These are phyloP conservation scores for Patellifolia procumbens DNA, from an alignment of 179 eudicot genomes.

Conservation along the genomic window DNA sequence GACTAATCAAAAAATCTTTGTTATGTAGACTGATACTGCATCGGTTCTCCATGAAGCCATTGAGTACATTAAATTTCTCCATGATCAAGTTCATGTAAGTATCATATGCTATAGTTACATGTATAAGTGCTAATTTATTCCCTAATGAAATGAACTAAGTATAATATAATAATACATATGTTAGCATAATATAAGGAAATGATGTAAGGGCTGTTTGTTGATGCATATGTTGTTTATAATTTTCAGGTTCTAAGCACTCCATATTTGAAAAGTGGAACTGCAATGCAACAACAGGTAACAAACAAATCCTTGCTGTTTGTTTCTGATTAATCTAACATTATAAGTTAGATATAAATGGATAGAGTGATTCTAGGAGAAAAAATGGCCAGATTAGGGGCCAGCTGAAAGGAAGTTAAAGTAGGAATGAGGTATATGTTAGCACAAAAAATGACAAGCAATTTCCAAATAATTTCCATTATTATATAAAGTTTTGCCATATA, in stretches of 20 bases:
- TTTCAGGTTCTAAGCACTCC: constrained; percentile 69
- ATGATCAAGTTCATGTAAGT: constrained; percentile 85
- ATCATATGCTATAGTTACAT: background rate
- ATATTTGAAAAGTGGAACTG: constrained; percentile 64
- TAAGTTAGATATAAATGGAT: background rate
- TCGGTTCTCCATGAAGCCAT: constrained; percentile 92
- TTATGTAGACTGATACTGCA: constrained; percentile 84
- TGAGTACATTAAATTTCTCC: constrained; percentile 88
- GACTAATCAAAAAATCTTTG: background rate
- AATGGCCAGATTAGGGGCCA: background rate
- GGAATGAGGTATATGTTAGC: constrained; percentile 11
- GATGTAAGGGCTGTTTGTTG: background rate
- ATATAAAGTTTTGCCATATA: background rate
- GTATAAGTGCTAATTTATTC: too few relatives aligned
- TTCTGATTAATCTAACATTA: constrained; percentile 7
- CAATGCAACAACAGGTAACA: constrained; percentile 59
- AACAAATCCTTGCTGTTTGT: constrained; percentile 14
- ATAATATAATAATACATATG: too few relatives aligned
- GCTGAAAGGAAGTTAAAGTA: constrained; percentile 16
- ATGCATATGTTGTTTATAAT: constrained; percentile 2
- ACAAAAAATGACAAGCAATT: background rate
- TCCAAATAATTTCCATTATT: background rate
- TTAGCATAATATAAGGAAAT: background rate
- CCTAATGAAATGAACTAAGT: background rate
- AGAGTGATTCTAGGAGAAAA: constrained; percentile 9